Base-by-base conservation (phyloP, 768 basidiomycete genomes). In the Tremella yokohamensis region DNA sequence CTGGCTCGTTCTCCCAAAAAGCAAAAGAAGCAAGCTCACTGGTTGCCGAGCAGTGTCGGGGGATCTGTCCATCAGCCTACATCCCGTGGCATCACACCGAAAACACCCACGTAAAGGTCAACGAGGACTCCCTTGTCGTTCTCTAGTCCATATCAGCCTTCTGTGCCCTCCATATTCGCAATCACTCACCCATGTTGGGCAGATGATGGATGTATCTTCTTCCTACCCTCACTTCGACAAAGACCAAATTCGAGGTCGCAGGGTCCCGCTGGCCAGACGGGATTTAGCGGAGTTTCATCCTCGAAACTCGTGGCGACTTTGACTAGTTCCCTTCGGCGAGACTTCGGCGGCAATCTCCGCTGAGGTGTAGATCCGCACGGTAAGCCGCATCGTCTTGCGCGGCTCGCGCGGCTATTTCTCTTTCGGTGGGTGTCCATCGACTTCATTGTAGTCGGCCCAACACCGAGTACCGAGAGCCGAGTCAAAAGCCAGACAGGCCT, bases 31-130 rank as follows among this genome's bases (percentile, higher is more conserved):
- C 29, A 29, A 58, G 84, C 89, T 77, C 76, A 96, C 92, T 93
- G 71, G 92, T 94, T 54, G 93, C 92, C 77, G 91, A 85, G 79
- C 96, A 98, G 81, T 98, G 98, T 84, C 96, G 90, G 80, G 96
- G 96, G 76, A 98, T 72, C 56, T 57, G 34, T 13, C 42, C n/a
- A 26, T 9, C 34, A 40, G 56, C 18, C 1, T 8, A 25, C 16
- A 22, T 8, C 18, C 15, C 53, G 8, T 8, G 13, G 42, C 6
- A 15, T 6, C 42, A n/a, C 2, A 2, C 19, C 19, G 19, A 51
- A 15, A 12, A 6, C 26, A 57, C 56, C 39, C 56, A 57, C 93
- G 82, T 99, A 99, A 80, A 99, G 92, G 84, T 98, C 96, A 77
- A 99, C 96, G 79, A 99, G 93, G 78, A 89, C 83, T 81, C 96